Evolutionary conservation across 768 basidiomycete genomes (phyloP), one percentile per base, ranked within the genome.

Genomic region (Lepiota brunneoincarnata): DNA sequence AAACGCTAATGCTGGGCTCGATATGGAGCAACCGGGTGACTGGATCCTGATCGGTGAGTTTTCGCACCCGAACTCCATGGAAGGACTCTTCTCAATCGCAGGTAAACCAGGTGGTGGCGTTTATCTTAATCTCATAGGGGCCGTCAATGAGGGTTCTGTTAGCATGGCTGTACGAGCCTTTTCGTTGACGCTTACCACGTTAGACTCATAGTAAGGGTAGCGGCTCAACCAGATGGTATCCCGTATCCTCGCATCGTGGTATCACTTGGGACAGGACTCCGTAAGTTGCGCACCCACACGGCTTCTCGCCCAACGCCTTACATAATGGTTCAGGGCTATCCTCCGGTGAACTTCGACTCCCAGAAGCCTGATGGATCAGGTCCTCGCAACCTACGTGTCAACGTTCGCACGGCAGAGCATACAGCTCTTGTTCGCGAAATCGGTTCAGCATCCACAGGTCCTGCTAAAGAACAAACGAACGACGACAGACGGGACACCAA

Each of bases 391-490:
- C 67, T 75, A 12, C 61, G 67, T 21, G 72, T 79, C 3, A 70
- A 72, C 17, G 77, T 79, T 3, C 71, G 77, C 24, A 73, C 70
- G 1, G 69, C 62, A 11, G 71, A 62, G 0, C 79, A 81, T 59
- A 79, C 76, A 0, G 72, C 77, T 2, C 68, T 89, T 15, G 80
- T 77, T 15, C 74, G 76, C 21, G 80, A 87, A 57, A 84, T 91
- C 26, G 89, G 81, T 4, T 76, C 81, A 0, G 82, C 80, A 0
- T 86, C 84, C 0, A 81, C 83, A n/a, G 1, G 84, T 89, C 17
- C 65, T 91, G 31, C 73, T 89, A 11, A 89, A 89, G 70, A 90
- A 90, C 64, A 70, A 74, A 35, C 65, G 77, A 57, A 72, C 68
- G 12, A 64, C 67, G 23, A 72, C 64, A 51, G 70, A 60, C 56